Evolutionary conservation across 1,284 basidiomycete genomes (phyloP).

Genomic region (Meira nashicola): DNA sequence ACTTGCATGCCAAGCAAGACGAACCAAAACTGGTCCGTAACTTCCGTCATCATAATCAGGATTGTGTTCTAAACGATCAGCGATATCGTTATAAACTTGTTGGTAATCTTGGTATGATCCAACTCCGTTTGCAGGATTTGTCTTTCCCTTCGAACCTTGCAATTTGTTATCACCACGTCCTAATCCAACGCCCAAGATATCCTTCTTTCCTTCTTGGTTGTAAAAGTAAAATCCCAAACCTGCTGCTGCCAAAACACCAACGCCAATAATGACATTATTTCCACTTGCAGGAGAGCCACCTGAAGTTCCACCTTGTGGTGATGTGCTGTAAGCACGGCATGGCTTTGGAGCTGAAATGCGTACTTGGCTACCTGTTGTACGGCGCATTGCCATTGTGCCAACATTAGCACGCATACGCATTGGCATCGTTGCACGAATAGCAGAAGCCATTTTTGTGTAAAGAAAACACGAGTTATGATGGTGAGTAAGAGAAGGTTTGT

Average conservation of each 20-base stretch:
- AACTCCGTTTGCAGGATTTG: not conserved
- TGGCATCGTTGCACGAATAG: constrained; percentile 2
- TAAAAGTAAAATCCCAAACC: constrained; percentile 13
- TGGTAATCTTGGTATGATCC: constrained; percentile 38
- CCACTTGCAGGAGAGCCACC: constrained; percentile 9
- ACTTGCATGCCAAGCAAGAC: constrained; percentile 79
- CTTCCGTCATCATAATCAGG: constrained; percentile 19
- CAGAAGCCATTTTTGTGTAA: not conserved
- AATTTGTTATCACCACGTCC: constrained; percentile 9
- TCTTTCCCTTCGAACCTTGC: constrained; percentile 3
- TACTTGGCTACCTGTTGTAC: not conserved
- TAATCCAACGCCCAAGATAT: constrained; percentile 7
- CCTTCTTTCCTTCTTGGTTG: constrained; percentile 14
- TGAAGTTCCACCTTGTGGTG: constrained; percentile 8
- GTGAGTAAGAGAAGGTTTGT: no score
- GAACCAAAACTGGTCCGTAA: constrained; percentile 71
- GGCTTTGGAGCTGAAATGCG: not conserved
- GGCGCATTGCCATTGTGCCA: not conserved
- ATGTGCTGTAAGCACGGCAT: constrained; percentile 1
- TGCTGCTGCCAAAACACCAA: constrained; percentile 4
- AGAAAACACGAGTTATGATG: not conserved
- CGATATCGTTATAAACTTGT: constrained; percentile 48
- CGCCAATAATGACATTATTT: constrained; percentile 5
- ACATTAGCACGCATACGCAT: not conserved
- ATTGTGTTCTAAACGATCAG: constrained; percentile 39